Evolutionary conservation across 495 filamentous ascomycete genomes (phyloP).

Genomic region (Aspergillus diversus): DNA sequence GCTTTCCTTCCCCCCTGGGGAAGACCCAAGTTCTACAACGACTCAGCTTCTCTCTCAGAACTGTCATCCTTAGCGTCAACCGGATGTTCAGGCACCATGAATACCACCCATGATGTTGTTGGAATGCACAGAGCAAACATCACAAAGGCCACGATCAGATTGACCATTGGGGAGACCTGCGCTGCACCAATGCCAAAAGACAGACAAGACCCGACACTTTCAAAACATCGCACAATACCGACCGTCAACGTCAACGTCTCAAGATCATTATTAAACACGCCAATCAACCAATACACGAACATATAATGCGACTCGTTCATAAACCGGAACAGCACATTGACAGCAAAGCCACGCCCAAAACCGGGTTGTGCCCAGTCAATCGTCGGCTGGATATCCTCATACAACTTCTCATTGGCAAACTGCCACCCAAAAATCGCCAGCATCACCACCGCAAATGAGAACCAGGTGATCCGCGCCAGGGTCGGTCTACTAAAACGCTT

Average conservation of each 20-base stretch:
- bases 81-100: constrained; percentile 18
- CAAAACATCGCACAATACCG: constrained; percentile 19
- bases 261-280: constrained; percentile 15
- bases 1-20: too few relatives aligned
- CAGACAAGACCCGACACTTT: constrained; percentile 15
- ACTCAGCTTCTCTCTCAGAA: neutral
- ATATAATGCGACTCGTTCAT: constrained; percentile 21
- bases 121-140: constrained; percentile 17
- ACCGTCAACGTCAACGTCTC: constrained; percentile 18
- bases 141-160: constrained; percentile 16
- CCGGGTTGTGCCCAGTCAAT: constrained; percentile 15
- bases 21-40: too few relatives aligned
- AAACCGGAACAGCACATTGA: constrained; percentile 16
- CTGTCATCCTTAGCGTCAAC: neutral
- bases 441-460: constrained; percentile 12
- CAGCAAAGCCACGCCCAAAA: constrained; percentile 16
- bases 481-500: constrained; percentile 10
- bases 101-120: constrained; percentile 18
- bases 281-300: constrained; percentile 18
- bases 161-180: constrained; percentile 15
- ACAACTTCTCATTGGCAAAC: constrained; percentile 14
- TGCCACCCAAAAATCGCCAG: constrained; percentile 13
- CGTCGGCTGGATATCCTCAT: constrained; percentile 12
- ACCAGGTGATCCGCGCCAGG: constrained; percentile 18
- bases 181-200: constrained; percentile 20